These are phyloP conservation scores for Candida broadrunensis DNA, from an alignment of 805 yeast species.

Conservation along the genomic window DNA sequence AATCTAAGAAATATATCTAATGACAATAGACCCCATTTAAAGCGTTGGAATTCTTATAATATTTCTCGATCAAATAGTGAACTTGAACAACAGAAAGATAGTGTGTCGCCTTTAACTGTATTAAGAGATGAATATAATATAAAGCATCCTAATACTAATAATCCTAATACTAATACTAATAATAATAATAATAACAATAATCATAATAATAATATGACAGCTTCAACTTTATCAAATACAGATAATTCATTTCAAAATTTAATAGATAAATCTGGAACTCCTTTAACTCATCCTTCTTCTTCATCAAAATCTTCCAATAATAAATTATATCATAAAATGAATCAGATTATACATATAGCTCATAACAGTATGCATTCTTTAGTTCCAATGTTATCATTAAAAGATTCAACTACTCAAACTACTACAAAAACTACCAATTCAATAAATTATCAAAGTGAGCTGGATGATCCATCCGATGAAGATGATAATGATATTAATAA, in stretches of 20 bases:
- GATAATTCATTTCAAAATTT: constrained; percentile 18
- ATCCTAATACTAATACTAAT: constrained; percentile 6
- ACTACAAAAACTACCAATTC: not conserved
- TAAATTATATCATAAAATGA: constrained; percentile 14
- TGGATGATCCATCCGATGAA: constrained; percentile 13
- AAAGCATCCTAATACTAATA: constrained; percentile 13
- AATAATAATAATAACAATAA: constrained; percentile 16
- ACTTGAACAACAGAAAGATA: constrained; percentile 1
- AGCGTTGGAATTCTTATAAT: constrained; percentile 10
- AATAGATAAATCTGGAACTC: not conserved
- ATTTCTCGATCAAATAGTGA: not conserved
- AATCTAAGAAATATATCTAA: not conserved
- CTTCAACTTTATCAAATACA: constrained; percentile 7
- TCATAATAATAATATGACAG: not conserved
- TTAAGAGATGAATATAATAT: constrained; percentile 25
- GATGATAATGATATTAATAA: constrained; percentile 1
- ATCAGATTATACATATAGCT: constrained; percentile 10
- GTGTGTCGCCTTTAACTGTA: constrained; percentile 26
- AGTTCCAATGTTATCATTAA: not conserved
- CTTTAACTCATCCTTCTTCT: not conserved
- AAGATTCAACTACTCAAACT: not conserved
- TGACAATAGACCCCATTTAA: constrained; percentile 10
- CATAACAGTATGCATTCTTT: constrained; percentile 13
- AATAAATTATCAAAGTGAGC: constrained; percentile 22
- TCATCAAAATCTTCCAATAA: constrained; percentile 5